These are phyloP conservation scores for Eimeria maxima DNA, from an alignment of 169 alveolate genomes.

Conservation along the genomic window DNA sequence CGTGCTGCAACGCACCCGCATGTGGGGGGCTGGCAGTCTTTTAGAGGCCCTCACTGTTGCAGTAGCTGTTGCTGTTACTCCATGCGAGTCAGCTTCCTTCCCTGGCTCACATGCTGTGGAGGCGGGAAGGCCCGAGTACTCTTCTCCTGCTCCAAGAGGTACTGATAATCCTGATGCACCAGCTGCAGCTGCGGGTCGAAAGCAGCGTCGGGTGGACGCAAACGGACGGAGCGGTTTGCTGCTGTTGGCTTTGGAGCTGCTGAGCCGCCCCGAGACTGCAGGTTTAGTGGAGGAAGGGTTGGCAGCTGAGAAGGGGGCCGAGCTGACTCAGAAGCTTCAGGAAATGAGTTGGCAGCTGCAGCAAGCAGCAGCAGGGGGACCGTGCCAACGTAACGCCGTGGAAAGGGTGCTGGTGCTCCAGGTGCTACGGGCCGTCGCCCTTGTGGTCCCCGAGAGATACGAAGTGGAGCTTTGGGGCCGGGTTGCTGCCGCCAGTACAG, in stretches of 20 bases:
- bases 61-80: neutral
- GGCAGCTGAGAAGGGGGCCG: constrained; percentile 1
- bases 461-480: constrained; percentile 11
- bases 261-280: constrained; percentile 49
- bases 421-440: constrained; percentile 24
- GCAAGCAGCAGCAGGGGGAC: neutral
- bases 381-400: neutral
- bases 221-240: constrained; percentile 50
- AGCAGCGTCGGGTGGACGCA: neutral
- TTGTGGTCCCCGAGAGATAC: constrained; percentile 1
- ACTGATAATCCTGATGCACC: neutral
- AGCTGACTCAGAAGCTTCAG: neutral
- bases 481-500: constrained; percentile 22
- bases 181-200: constrained; percentile 16
- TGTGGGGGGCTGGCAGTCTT: constrained; percentile 1
- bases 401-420: constrained; percentile 55
- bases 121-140: neutral
- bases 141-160: neutral
- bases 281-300: constrained; percentile 23
- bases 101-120: neutral
- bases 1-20: constrained; percentile 16
- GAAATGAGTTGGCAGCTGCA: neutral
- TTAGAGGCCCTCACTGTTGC: neutral
- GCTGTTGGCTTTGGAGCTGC: constrained; percentile 45
- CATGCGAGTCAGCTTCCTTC: neutral